These are phyloP conservation scores for Globisporangium lucens DNA, from an alignment of 352 stramenopile genomes.

Conservation along the genomic window DNA sequence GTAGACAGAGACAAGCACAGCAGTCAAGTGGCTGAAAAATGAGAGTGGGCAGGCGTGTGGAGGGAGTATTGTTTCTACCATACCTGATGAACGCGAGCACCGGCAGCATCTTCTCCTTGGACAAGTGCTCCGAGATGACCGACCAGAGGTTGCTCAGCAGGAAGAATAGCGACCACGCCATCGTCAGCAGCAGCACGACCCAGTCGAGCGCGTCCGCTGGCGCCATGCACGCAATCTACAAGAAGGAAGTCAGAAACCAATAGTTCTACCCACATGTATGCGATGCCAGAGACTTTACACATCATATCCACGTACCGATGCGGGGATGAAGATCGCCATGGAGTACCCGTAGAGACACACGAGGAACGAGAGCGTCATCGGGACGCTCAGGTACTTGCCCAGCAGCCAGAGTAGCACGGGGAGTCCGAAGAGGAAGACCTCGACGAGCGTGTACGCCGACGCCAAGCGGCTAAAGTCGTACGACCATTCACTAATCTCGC, in stretches of 20 bases:
- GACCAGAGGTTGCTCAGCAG: constrained; percentile 76
- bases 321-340: constrained; percentile 78
- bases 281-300: neutral
- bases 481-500: constrained; percentile 57
- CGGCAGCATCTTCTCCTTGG: constrained; percentile 87
- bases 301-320: constrained; percentile 36
- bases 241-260: neutral
- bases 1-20: neutral
- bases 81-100: constrained; percentile 67
- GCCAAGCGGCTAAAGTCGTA: constrained; percentile 84
- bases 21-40: neutral
- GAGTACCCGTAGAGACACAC: constrained; percentile 87
- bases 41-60: neutral
- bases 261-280: neutral
- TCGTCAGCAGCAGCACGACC: constrained; percentile 73
- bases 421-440: constrained; percentile 70
- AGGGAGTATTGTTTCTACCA: too few species aligned
- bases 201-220: constrained; percentile 76
- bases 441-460: constrained; percentile 75
- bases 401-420: constrained; percentile 75
- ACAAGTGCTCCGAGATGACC: constrained; percentile 71
- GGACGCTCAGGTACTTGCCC: constrained; percentile 75
- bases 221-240: constrained; percentile 72
- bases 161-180: constrained; percentile 86
- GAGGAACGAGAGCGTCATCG: constrained; percentile 77